Evolutionary conservation across 495 filamentous ascomycete genomes (phyloP), one percentile per base, ranked within the genome.

Genomic region (Penicillium lividum): DNA sequence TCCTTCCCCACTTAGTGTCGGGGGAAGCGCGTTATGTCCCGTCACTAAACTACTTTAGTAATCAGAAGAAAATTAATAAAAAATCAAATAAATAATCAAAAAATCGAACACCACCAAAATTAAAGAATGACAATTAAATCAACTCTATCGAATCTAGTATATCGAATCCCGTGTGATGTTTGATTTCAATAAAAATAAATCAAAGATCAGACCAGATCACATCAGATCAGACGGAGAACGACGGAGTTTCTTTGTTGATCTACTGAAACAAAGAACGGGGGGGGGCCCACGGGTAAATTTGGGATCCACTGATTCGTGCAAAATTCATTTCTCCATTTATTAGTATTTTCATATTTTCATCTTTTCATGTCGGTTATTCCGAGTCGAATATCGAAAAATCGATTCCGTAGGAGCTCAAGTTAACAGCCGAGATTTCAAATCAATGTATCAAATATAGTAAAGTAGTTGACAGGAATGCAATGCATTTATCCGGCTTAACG

Each of bases 1-100:
- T 22, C 6, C 29, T 40, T 5, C 51, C 44, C 58, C 62, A 61
- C 58, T 57, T 61, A 18, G 61, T 10, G 49, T 46, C 56, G 61
- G 61, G 60, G 61, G 38, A 63, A 59, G 47, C 3, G 5, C 18
- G 27, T 15, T 13, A n/a, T 40, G 36, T 22, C 34, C 57, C 51
- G 48, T 27, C 18, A 11, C 13, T 22, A 22, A 2, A 1, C 22
- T 22, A 2, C 22, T 22, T 22, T 22, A 22, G 22, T 22, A 22
- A 22, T 22, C 22, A 22, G 22, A 22, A 22, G 22, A 22, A 22
- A 22, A 22, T 22, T 22, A 2, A 2, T 22, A 22, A 22, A 22
- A 22, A 22, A 22, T 22, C 2, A 22, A 22, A 22, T 22, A 22
- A 22, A 22, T 1, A 22, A 22, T 22, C 1, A 22, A 22, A 22